Conservation (phyloP, 352 stramenopile genomes). For the Globisporangium paddicum region DNA sequence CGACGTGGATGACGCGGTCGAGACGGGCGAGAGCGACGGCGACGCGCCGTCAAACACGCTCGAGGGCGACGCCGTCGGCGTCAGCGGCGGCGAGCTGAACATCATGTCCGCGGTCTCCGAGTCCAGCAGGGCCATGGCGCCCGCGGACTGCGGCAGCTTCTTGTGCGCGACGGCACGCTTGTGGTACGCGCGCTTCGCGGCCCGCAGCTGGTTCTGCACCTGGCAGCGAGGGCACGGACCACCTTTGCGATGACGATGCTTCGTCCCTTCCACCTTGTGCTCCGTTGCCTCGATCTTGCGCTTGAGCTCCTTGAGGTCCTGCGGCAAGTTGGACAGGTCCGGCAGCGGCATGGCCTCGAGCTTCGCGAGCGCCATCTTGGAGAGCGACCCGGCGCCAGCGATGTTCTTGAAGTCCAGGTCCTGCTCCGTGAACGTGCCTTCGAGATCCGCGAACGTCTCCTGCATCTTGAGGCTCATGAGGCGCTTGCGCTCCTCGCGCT, state of each 20-base stretch:
- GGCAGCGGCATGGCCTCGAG: slow-evolving; percentile 67
- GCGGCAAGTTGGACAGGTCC: slow-evolving; percentile 67
- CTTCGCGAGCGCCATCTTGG: slow-evolving; percentile 63
- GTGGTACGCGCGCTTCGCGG: slow-evolving; percentile 76
- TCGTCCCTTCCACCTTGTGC: slow-evolving; percentile 84
- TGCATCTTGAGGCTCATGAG: slow-evolving; percentile 65
- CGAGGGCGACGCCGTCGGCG: slow-evolving; percentile 9
- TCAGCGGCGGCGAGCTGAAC: slow-evolving; percentile 12
- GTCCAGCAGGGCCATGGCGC: slow-evolving; percentile 3
- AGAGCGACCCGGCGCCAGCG: slow-evolving; percentile 33
- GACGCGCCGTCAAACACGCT: slow-evolving; percentile 19
- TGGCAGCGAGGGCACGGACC: slow-evolving; percentile 76
- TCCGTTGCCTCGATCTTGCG: slow-evolving; percentile 83
- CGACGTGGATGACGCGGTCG: slow-evolving; percentile 9
- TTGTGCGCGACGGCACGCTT: slow-evolving; percentile 79
- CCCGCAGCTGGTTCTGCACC: slow-evolving; percentile 78
- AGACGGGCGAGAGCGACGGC: slow-evolving; percentile 18
- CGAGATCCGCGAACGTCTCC: slow-evolving; percentile 57
- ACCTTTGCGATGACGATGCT: slow-evolving; percentile 81
- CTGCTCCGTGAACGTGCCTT: slow-evolving; percentile 64
- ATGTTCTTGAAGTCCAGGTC: slow-evolving; percentile 65
- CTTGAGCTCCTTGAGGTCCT: slow-evolving; percentile 80
- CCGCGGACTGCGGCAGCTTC: slow-evolving; percentile 57
- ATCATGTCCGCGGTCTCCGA: slow-evolving; percentile 10
- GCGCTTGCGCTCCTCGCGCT: slow-evolving; percentile 57